These are phyloP conservation scores for Macadamia integrifolia DNA, from an alignment of 164 flowering plant genomes.

Conservation along the genomic window DNA sequence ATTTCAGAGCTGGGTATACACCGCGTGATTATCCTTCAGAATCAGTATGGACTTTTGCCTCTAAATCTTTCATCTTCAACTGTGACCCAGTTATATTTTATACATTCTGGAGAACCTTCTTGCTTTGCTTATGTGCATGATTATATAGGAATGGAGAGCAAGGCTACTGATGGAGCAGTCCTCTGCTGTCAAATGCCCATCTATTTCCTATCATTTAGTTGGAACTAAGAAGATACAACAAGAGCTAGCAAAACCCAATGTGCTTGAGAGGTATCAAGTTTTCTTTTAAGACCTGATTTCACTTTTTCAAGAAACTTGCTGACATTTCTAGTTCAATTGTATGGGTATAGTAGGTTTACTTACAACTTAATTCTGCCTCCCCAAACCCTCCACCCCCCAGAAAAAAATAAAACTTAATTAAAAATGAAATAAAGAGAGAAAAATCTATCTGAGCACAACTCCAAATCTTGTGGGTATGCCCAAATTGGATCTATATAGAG, in stretches of 20 bases:
- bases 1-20: conserved; percentile 75
- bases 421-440: too few species aligned
- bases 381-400: too few species aligned
- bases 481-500: too few species aligned
- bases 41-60: conserved; percentile 36
- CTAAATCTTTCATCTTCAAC: not conserved
- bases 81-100: not conserved
- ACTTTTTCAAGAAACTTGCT: not conserved
- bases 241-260: conserved; percentile 68
- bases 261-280: conserved; percentile 53
- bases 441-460: too few species aligned
- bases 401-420: too few species aligned
- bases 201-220: conserved; percentile 69
- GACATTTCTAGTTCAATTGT: not conserved
- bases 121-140: not conserved
- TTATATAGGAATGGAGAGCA: conserved; percentile 66
- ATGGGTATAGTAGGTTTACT: not conserved
- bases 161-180: conserved; percentile 67
- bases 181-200: conserved; percentile 69
- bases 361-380: too few species aligned
- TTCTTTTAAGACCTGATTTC: not conserved
- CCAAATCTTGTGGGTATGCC: too few species aligned
- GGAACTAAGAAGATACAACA: conserved; percentile 82
- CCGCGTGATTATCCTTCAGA: conserved; percentile 78
- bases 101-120: not conserved